A percentile compares a stretch with the other conserved stretches of the same genome.
These are phyloP conservation scores for Brasenia schreberi DNA, from an alignment of 164 flowering plant species.

Conservation along the genomic window DNA sequence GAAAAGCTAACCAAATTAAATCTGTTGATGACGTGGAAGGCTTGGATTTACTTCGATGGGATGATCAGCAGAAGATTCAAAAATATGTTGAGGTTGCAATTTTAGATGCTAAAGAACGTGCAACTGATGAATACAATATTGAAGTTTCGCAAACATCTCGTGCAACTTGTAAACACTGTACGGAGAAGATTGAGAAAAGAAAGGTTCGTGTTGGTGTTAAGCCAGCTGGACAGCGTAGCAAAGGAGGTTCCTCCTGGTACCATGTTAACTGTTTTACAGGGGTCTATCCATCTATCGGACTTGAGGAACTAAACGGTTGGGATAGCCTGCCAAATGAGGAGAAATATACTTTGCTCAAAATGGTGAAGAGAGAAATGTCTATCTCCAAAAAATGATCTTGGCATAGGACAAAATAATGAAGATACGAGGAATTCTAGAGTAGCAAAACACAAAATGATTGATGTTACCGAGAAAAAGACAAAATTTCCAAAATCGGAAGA, in stretches of 20 bases:
- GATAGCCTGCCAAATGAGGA: constrained; percentile 46
- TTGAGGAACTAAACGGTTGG: constrained; percentile 72
- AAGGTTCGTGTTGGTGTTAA: constrained; percentile 69
- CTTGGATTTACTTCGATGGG: constrained; percentile 82
- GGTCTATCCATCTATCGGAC: constrained; percentile 31
- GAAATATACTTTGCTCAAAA: constrained; percentile 25
- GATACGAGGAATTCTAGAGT: constrained; percentile 31
- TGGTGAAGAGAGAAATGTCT: constrained; percentile 26
- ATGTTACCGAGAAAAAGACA: constrained; percentile 24
- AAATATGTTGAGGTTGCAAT: constrained; percentile 48
- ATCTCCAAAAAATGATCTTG: constrained; percentile 18
- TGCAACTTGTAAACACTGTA: constrained; percentile 70
- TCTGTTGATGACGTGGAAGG: constrained; percentile 83
- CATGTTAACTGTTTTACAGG: constrained; percentile 78
- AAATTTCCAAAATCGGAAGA: constrained; percentile 46
- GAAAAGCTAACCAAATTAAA: constrained; percentile 80
- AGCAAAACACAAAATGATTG: constrained; percentile 45
- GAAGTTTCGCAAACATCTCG: constrained; percentile 81
- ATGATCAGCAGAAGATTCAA: constrained; percentile 81
- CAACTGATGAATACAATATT: constrained; percentile 27
- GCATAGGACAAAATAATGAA: constrained; percentile 9
- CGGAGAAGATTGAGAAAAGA: constrained; percentile 74
- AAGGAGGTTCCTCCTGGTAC: constrained; percentile 60
- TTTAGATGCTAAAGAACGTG: constrained; percentile 8
- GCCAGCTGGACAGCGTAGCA: constrained; percentile 52